Base-by-base conservation (phyloP, 306 rosid genomes). In the Lagenaria siceraria region DNA sequence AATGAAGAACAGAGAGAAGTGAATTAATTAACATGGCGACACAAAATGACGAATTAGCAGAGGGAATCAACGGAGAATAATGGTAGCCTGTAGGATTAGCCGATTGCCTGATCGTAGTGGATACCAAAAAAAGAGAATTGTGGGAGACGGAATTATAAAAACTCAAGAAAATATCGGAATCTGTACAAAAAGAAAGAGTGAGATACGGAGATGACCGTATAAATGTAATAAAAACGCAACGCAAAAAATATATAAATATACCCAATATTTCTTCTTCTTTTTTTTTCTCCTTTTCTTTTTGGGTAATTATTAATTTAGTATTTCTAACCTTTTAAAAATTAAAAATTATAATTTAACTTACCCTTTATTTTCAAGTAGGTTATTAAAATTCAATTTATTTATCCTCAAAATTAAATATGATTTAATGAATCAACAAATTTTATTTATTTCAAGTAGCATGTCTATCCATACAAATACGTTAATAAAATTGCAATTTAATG, bases 71-170 rank as follows among this genome's bases (percentile, higher is more conserved):
- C 18, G 51, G 74, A 21, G 74, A 66, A 66, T 66, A 66, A 66
- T 66, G 51, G 29, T 66, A 66, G 74, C 52, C 73, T 65, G 29
- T 65, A 65, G 73, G 73, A 65, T 65, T 65, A 65, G 10, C 29
- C 74, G 31, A 66, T 66, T 66, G 51, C 74, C 52, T 38, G 31
- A 38, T 21, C 19, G 74, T 66, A 66, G 52, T 33, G 19, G 53
- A 66, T 66, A 38, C 74, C 52, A 66, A 66, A 10, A 33, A 36
- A 21, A 8, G 7, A 17, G 70, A 33, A 19, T 33, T 35, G 48
- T 19, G 69, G 22, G 12, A 31, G 22, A 21, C 31, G 36, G 9
- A 1, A 13, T 59, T 59, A 11, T 5, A 61, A 61, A 14, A 61
- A 1, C 3, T 8, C 3, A 18, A 18, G 0, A 18, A 64, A 35